A percentile compares a stretch with the other conserved stretches of the same genome.
Conservation (phyloP, 495 filamentous ascomycete species). For the Pseudotulostoma volvatum region DNA sequence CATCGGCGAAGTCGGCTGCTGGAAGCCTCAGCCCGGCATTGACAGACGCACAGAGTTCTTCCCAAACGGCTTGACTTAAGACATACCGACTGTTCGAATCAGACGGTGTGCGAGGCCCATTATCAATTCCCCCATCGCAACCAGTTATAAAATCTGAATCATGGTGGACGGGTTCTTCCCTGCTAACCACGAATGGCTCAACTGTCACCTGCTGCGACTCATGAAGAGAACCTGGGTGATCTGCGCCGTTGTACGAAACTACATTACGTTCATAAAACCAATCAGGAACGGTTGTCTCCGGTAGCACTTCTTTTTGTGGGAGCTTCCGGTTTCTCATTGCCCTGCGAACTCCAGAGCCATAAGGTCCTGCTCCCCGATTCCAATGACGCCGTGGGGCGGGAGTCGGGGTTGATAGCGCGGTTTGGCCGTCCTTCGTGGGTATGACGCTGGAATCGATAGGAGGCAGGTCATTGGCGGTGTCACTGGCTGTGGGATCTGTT, state of each 20-base stretch:
- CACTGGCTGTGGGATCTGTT: conserved; percentile 8
- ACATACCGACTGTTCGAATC: conserved; percentile 18
- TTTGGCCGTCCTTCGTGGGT: conserved; percentile 4
- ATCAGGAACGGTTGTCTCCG: conserved; percentile 16
- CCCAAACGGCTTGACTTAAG: conserved; percentile 22
- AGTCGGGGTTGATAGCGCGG: neutral
- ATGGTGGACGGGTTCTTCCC: neutral
- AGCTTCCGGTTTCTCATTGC: conserved; percentile 21
- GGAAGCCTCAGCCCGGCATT: conserved; percentile 26
- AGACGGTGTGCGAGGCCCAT: conserved; percentile 5
- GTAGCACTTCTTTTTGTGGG: conserved; percentile 8
- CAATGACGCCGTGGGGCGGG: conserved; percentile 6
- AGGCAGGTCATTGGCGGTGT: conserved; percentile 12
- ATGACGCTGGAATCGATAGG: conserved; percentile 11
- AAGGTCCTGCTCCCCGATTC: conserved; percentile 16
- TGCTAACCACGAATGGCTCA: neutral
- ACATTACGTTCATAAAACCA: conserved; percentile 28
- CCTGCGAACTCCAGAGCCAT: conserved; percentile 26
- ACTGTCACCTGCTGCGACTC: conserved; percentile 8
- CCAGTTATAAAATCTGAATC: conserved; percentile 7
- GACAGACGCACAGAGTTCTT: conserved; percentile 24
- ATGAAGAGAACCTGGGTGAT: conserved; percentile 1
- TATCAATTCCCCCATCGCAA: conserved; percentile 11
- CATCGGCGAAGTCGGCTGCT: conserved; percentile 24
- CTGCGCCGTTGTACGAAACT: conserved; percentile 8